Conservation (phyloP, 768 basidiomycete species). For the Amanita subjunquillea region DNA sequence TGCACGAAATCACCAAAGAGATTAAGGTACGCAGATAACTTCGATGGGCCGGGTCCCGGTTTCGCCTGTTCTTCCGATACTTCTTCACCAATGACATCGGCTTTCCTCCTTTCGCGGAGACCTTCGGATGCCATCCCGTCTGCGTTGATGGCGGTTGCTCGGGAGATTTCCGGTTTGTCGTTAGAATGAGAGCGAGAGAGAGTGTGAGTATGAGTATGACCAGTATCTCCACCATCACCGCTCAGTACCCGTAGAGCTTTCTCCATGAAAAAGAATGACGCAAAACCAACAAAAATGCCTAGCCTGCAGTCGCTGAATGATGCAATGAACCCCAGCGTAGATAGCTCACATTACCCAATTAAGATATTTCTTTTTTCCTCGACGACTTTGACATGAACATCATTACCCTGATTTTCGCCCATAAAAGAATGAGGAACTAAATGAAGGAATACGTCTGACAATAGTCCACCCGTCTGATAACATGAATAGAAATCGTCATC, state of each 20-base stretch:
- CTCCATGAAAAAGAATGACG: slow-evolving; percentile 89
- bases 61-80: slow-evolving; percentile 15
- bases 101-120: slow-evolving; percentile 37
- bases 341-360: slow-evolving; percentile 52
- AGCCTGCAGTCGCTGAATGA: slow-evolving; percentile 29
- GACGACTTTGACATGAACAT: slow-evolving; percentile 72
- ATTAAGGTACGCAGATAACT: slow-evolving; percentile 86
- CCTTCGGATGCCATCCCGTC: slow-evolving; percentile 39
- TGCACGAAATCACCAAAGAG: slow-evolving; percentile 91
- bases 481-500: slow-evolving; percentile 1
- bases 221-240: slow-evolving; percentile 41
- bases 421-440: slow-evolving; percentile 88
- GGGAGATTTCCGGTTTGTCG: slow-evolving; percentile 19
- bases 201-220: slow-evolving; percentile 55
- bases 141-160: slow-evolving; percentile 16
- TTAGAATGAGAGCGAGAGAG: slow-evolving; percentile 39
- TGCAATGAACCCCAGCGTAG: background rate
- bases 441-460: slow-evolving; percentile 90
- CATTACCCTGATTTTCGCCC: slow-evolving; percentile 70
- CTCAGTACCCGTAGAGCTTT: slow-evolving; percentile 80
- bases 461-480: slow-evolving; percentile 71
- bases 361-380: slow-evolving; percentile 89
- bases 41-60: slow-evolving; percentile 48
- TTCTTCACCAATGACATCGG: slow-evolving; percentile 12
- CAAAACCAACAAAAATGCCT: slow-evolving; percentile 79